phyloP scores from a whole-genome alignment of 495 filamentous ascomycete species.

The Podospora tetraspora region DNA sequence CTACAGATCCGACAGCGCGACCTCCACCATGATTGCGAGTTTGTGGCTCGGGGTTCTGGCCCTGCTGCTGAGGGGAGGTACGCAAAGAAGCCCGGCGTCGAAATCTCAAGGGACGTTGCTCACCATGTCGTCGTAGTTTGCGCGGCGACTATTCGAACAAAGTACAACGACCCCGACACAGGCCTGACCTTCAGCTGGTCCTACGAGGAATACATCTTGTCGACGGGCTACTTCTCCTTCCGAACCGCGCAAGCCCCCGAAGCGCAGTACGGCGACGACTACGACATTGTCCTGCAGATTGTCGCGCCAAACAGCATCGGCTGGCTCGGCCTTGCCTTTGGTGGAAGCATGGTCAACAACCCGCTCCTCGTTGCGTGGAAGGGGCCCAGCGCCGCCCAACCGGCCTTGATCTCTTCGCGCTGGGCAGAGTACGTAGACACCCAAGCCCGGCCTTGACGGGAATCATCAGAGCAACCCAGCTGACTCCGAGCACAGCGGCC shows the following conservation, averaged over 20 bases:
- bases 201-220: conserved; percentile 32
- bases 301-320: conserved; percentile 37
- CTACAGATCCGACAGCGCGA: conserved; percentile 4
- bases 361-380: conserved; percentile 38
- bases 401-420: conserved; percentile 26
- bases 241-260: conserved; percentile 37
- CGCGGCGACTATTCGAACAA: conserved; percentile 18
- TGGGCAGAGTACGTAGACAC: conserved; percentile 18
- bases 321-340: conserved; percentile 43
- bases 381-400: conserved; percentile 21
- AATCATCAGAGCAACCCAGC: not conserved
- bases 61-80: conserved; percentile 19
- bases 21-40: conserved; percentile 22
- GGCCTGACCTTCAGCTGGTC: conserved; percentile 46
- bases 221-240: conserved; percentile 33
- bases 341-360: conserved; percentile 37
- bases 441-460: not conserved
- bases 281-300: conserved; percentile 41
- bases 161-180: conserved; percentile 42
- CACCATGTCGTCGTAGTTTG: conserved; percentile 10
- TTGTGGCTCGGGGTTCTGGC: conserved; percentile 23
- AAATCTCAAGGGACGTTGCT: conserved; percentile 7
- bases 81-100: not conserved
- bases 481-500: conserved; percentile 21
- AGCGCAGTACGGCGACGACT: conserved; percentile 25